These are phyloP conservation scores for Populus hybrid DNA, from an alignment of 441 rosid genomes.

Conservation along the genomic window DNA sequence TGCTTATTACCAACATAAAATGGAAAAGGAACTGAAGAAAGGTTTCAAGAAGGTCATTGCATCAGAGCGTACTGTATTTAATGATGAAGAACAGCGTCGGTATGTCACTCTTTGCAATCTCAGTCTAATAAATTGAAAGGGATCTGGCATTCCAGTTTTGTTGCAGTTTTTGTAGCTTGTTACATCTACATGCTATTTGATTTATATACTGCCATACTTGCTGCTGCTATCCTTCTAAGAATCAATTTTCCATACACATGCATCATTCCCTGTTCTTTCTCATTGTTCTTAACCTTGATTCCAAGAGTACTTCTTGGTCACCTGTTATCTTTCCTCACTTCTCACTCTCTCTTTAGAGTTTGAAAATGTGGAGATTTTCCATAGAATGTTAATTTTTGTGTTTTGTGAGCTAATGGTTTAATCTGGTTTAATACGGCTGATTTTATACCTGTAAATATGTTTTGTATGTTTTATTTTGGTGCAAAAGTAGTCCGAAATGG, in stretches of 20 bases:
- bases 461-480: not conserved
- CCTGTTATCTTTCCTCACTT: not conserved
- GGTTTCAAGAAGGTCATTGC: conserved; percentile 57
- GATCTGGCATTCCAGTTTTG: not conserved
- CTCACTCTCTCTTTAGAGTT: not conserved
- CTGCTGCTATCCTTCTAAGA: not conserved
- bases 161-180: not conserved
- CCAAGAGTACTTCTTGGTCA: not conserved
- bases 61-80: conserved; percentile 78
- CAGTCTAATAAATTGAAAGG: not conserved
- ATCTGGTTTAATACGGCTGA: not conserved
- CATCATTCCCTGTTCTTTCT: not conserved
- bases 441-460: not conserved
- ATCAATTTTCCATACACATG: not conserved
- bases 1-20: conserved; percentile 65
- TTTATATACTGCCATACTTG: not conserved
- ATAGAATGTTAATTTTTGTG: not conserved
- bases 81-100: conserved; percentile 95
- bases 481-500: not conserved
- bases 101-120: conserved; percentile 27
- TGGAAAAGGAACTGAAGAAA: conserved; percentile 66
- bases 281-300: not conserved
- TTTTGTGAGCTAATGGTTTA: not conserved
- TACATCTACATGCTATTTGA: not conserved
- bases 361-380: not conserved